These are phyloP conservation scores for Brassica rapa DNA, from an alignment of 345 rosid species.

Conservation along the genomic window DNA sequence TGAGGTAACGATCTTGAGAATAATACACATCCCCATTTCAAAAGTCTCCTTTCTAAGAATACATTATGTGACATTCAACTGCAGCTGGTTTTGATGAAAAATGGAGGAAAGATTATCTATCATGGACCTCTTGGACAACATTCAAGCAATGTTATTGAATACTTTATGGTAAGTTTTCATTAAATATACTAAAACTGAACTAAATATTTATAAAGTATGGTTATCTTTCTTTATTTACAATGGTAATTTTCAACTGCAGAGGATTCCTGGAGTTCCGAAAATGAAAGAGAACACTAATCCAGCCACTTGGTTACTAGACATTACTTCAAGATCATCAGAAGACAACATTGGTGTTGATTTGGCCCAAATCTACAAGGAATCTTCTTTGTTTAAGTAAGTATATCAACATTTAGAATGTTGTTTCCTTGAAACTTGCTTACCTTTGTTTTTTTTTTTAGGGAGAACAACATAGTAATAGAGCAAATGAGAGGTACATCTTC, in stretches of 20 bases:
- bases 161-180: slow-evolving; percentile 48
- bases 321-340: slow-evolving; percentile 46
- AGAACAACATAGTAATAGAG: slow-evolving; percentile 32
- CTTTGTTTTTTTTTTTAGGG: slow-evolving; percentile 22
- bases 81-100: slow-evolving; percentile 67
- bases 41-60: background rate
- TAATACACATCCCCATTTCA: background rate
- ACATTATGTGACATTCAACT: background rate
- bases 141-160: slow-evolving; percentile 53
- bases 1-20: slow-evolving; percentile 35
- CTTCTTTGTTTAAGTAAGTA: slow-evolving; percentile 40
- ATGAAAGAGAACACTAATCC: slow-evolving; percentile 51
- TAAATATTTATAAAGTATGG: no score
- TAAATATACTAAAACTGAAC: background rate
- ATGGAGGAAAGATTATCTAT: slow-evolving; percentile 57
- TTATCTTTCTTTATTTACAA: background rate
- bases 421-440: background rate
- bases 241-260: background rate
- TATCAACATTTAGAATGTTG: background rate
- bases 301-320: slow-evolving; percentile 57
- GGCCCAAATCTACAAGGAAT: slow-evolving; percentile 39
- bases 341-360: slow-evolving; percentile 48
- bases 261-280: slow-evolving; percentile 44
- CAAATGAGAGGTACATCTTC: slow-evolving; percentile 30
- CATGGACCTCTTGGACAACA: slow-evolving; percentile 57